A percentile compares a stretch with the other conserved stretches of the same genome.
phyloP scores from a whole-genome alignment of 2,329 filamentous ascomycete genomes.

The Venturia carpophila region DNA sequence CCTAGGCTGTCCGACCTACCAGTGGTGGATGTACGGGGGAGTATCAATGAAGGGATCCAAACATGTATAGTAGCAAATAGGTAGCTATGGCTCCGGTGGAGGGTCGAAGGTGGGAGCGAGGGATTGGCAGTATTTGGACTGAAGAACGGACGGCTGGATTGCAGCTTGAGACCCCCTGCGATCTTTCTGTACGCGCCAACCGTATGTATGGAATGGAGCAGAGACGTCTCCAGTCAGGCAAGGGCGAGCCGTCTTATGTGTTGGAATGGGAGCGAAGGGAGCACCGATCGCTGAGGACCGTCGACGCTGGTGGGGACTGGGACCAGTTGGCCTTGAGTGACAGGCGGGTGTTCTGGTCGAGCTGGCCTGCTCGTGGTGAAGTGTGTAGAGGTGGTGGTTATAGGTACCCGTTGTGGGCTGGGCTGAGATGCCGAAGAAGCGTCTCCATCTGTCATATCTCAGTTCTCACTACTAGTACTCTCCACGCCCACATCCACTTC shows the following conservation, averaged over 20 bases:
- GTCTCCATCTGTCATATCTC: background rate
- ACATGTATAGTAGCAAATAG: conserved; percentile 1
- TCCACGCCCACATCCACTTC: too few species aligned
- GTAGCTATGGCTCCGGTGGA: background rate
- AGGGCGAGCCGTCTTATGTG: background rate
- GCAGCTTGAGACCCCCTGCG: background rate
- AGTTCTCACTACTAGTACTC: too few species aligned
- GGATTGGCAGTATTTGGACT: conserved; percentile 5
- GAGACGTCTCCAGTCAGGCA: background rate
- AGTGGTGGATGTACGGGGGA: background rate
- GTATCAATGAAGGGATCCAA: background rate
- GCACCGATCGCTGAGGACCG: background rate
- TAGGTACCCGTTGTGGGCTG: background rate
- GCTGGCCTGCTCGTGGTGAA: background rate
- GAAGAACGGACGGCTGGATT: background rate
- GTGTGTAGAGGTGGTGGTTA: background rate
- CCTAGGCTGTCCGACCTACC: background rate
- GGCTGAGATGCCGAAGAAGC: background rate
- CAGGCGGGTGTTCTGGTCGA: background rate
- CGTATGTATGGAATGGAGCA: background rate
- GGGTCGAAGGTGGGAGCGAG: background rate
- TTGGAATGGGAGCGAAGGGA: background rate
- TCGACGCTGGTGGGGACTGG: background rate
- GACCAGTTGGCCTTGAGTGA: too few species aligned
- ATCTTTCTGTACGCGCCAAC: background rate